phyloP scores from a whole-genome alignment of 2,329 filamentous ascomycete species.

The Microthyrium microscopicum region DNA sequence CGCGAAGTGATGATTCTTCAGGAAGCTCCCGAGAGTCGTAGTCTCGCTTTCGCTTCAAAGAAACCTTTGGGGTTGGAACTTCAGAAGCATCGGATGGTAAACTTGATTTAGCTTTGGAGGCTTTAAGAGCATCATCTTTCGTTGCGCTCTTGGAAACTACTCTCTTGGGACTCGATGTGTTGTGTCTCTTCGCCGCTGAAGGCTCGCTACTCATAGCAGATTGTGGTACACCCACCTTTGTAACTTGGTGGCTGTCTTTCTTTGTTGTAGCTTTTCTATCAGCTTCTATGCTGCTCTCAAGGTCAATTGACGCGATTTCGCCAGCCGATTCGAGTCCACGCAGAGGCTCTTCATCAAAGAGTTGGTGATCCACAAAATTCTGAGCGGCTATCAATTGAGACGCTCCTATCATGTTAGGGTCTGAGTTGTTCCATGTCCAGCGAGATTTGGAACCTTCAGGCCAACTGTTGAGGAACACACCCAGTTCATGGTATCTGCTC shows the following conservation, averaged over 20 bases:
- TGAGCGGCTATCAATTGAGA: slow-evolving; percentile 40
- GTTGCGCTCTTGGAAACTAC: not conserved
- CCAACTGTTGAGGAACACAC: slow-evolving; percentile 53
- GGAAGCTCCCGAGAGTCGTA: slow-evolving; percentile 6
- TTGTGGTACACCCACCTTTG: slow-evolving; percentile 4
- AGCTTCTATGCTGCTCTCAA: slow-evolving; percentile 10
- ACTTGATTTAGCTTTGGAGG: not conserved
- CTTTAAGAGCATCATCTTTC: not conserved
- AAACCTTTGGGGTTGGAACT: not conserved
- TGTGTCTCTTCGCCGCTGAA: slow-evolving; percentile 2
- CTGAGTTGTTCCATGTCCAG: slow-evolving; percentile 45
- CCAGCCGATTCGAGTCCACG: slow-evolving; percentile 13
- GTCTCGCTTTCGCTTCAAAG: slow-evolving; percentile 3
- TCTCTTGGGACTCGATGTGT: not conserved
- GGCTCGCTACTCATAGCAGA: slow-evolving; percentile 6
- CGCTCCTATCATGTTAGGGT: slow-evolving; percentile 37
- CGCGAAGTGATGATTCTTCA: slow-evolving; percentile 36
- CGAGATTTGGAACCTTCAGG: slow-evolving; percentile 40
- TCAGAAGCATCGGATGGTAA: not conserved
- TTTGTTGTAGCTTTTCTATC: slow-evolving; percentile 15
- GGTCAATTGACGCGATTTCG: not conserved
- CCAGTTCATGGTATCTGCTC: slow-evolving; percentile 59
- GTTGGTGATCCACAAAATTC: slow-evolving; percentile 30
- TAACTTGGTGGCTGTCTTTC: slow-evolving; percentile 10
- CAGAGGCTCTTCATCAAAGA: slow-evolving; percentile 13